Evolutionary conservation across 306 rosid genomes (phyloP).

Genomic region (Clitoria ternatea): DNA sequence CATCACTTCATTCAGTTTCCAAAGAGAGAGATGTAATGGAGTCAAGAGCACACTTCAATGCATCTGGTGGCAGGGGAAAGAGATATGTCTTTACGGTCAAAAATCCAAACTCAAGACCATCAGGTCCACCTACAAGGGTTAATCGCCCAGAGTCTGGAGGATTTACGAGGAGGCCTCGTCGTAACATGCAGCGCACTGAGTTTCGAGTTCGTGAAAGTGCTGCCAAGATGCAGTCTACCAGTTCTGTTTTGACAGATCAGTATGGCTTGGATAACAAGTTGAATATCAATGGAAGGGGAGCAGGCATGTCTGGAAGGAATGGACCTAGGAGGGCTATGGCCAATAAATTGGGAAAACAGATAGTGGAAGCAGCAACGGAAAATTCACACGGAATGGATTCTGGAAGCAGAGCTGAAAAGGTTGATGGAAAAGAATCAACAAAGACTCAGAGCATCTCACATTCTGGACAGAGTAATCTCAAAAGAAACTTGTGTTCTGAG

Average conservation of each 20-base stretch:
- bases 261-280: conserved; percentile 45
- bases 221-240: conserved; percentile 52
- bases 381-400: conserved; percentile 42
- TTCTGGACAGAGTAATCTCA: conserved; percentile 67
- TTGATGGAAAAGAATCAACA: conserved; percentile 47
- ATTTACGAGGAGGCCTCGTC: conserved; percentile 63
- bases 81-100: conserved; percentile 57
- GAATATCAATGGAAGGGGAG: conserved; percentile 46
- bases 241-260: conserved; percentile 42
- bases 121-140: conserved; percentile 48
- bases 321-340: conserved; percentile 49
- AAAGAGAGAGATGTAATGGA: conserved; percentile 50
- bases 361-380: conserved; percentile 37
- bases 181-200: conserved; percentile 67
- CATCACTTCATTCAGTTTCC: conserved; percentile 35
- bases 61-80: conserved; percentile 69
- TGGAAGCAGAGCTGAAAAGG: conserved; percentile 50
- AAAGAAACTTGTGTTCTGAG: conserved; percentile 66
- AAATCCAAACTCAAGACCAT: conserved; percentile 54
- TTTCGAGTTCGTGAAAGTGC: conserved; percentile 72
- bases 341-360: conserved; percentile 48
- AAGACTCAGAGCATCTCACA: conserved; percentile 47
- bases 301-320: conserved; percentile 41
- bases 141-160: conserved; percentile 48
- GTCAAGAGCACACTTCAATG: conserved; percentile 40